These are phyloP conservation scores for Glebionis coronaria DNA, from an alignment of 129 eudicot species.

Conservation along the genomic window DNA sequence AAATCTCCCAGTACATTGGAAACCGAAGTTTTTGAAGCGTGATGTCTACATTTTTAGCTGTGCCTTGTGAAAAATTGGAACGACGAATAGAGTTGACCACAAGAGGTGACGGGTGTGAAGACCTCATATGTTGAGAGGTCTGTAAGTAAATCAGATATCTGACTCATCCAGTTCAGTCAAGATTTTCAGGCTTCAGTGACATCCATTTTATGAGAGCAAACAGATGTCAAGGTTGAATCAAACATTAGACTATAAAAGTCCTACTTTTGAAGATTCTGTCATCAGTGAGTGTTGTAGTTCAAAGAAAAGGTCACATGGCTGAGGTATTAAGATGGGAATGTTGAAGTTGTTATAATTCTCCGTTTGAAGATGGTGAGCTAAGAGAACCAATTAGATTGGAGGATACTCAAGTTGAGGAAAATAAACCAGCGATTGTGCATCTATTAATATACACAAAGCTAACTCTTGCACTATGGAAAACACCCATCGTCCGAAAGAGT, in stretches of 20 bases:
- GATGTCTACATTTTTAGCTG: slow-evolving; percentile 10
- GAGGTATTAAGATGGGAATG: slow-evolving; percentile 30
- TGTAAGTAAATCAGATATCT: too few species aligned
- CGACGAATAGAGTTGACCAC: slow-evolving; percentile 3
- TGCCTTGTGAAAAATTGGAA: slow-evolving; percentile 4
- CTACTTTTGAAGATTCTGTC: slow-evolving; percentile 22
- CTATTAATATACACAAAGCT: slow-evolving; percentile 49
- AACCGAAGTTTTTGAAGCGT: slow-evolving; percentile 7
- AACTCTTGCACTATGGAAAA: slow-evolving; percentile 42
- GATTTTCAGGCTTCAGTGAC: too few species aligned
- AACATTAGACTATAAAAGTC: not conserved
- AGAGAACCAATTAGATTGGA: slow-evolving; percentile 44
- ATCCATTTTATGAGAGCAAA: too few species aligned
- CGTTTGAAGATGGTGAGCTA: too few species aligned
- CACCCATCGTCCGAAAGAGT: slow-evolving; percentile 35
- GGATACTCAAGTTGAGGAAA: too few species aligned
- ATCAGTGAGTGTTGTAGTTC: slow-evolving; percentile 34
- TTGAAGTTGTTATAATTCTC: slow-evolving; percentile 53
- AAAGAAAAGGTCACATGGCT: slow-evolving; percentile 26
- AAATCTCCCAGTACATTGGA: not conserved
- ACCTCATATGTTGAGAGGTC: too few species aligned
- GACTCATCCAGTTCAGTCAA: too few species aligned
- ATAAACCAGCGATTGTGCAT: slow-evolving; percentile 50
- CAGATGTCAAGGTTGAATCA: slow-evolving; percentile 20
- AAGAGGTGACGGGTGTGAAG: slow-evolving; percentile 1